A percentile compares a stretch with the other conserved stretches of the same genome.
These are phyloP conservation scores for Galeopsis tetrahit DNA, from an alignment of 257 asterid genomes.

Conservation along the genomic window DNA sequence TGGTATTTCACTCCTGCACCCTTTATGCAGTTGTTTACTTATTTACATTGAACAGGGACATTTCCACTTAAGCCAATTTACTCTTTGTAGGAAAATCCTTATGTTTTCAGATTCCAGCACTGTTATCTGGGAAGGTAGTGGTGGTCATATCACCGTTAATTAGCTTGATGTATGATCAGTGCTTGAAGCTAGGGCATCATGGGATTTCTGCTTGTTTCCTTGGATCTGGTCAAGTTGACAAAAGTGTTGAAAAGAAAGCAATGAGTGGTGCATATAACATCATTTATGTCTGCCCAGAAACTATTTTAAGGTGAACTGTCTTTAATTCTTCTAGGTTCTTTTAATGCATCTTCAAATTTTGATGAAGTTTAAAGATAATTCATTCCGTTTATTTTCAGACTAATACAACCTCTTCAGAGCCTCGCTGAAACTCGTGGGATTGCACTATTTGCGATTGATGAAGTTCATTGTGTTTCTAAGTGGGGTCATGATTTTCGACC, in stretches of 20 bases:
- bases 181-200: slow-evolving; percentile 71
- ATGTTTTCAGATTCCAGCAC: slow-evolving; percentile 79
- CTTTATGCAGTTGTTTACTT: slow-evolving; percentile 15
- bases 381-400: slow-evolving; percentile 46
- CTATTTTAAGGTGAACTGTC: slow-evolving; percentile 58
- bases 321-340: slow-evolving; percentile 14
- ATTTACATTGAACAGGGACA: slow-evolving; percentile 11
- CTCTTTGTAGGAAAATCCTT: slow-evolving; percentile 68
- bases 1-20: slow-evolving; percentile 47
- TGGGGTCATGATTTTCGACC: slow-evolving; percentile 97
- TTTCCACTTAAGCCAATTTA: slow-evolving; percentile 29
- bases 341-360: slow-evolving; percentile 22
- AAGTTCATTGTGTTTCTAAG: slow-evolving; percentile 86
- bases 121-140: slow-evolving; percentile 75
- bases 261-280: slow-evolving; percentile 65
- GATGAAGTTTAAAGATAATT: slow-evolving; percentile 10
- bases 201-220: slow-evolving; percentile 87
- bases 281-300: slow-evolving; percentile 84
- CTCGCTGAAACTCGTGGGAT: slow-evolving; percentile 76
- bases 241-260: slow-evolving; percentile 73
- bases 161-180: slow-evolving; percentile 91
- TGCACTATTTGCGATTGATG: slow-evolving; percentile 78
- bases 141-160: slow-evolving; percentile 82
- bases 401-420: slow-evolving; percentile 59
- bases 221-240: slow-evolving; percentile 85